phyloP scores from a whole-genome alignment of 2,329 filamentous ascomycete species.

The Monosporascus sp. region DNA sequence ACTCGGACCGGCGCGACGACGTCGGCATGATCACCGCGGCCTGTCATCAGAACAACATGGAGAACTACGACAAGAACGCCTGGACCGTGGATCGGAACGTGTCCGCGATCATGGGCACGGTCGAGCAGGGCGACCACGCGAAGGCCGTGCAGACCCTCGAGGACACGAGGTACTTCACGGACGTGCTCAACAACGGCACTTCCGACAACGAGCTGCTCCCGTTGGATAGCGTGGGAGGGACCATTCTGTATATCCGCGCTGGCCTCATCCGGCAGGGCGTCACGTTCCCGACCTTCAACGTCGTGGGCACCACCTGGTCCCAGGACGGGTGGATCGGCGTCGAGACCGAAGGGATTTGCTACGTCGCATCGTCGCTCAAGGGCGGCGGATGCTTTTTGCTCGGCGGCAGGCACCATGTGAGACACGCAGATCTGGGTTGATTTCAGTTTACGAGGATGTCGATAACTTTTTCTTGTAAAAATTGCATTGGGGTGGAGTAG shows the following conservation, averaged over 20 bases:
- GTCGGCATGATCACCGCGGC: slow-evolving; percentile 28
- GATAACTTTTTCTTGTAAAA: too few species aligned
- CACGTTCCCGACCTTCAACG: slow-evolving; percentile 26
- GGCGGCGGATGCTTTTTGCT: slow-evolving; percentile 24
- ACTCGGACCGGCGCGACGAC: slow-evolving; percentile 18
- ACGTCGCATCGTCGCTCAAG: slow-evolving; percentile 19
- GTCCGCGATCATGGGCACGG: not conserved
- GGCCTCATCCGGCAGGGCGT: slow-evolving; percentile 27
- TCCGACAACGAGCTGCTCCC: slow-evolving; percentile 24
- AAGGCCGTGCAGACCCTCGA: not conserved
- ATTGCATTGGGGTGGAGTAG: too few species aligned
- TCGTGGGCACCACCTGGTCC: slow-evolving; percentile 29
- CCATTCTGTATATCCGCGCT: slow-evolving; percentile 28
- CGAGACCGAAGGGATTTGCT: slow-evolving; percentile 32
- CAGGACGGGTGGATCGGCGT: slow-evolving; percentile 29
- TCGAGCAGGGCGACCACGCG: not conserved
- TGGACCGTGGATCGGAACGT: slow-evolving; percentile 21
- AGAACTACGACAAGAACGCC: slow-evolving; percentile 32
- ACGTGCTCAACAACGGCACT: slow-evolving; percentile 17
- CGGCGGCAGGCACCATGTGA: slow-evolving; percentile 22
- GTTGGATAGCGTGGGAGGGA: slow-evolving; percentile 30
- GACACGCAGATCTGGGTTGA: slow-evolving; percentile 23
- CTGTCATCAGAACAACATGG: slow-evolving; percentile 24
- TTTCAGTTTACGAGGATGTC: too few species aligned
- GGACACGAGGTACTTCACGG: slow-evolving; percentile 5